Percentiles rank a stretch among this genome's conserved stretches.
phyloP scores from a whole-genome alignment of 1,284 basidiomycete genomes.

The Cerioporus squamosus region DNA sequence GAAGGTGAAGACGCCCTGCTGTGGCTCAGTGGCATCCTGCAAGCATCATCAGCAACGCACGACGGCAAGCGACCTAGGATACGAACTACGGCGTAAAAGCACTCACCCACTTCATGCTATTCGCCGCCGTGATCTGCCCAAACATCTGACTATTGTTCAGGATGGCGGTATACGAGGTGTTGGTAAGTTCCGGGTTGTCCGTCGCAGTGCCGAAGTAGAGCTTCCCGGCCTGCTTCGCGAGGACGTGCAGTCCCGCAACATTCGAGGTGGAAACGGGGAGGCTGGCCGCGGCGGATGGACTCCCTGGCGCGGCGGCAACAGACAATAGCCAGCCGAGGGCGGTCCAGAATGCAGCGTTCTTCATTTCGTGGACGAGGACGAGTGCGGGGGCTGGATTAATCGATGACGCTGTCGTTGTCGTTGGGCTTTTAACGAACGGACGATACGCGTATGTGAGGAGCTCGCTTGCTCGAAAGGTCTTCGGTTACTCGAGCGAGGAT shows the following conservation, averaged over 20 bases:
- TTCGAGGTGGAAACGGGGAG: slow-evolving; percentile 30
- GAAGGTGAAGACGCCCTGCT: slow-evolving; percentile 52
- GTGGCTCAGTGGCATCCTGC: slow-evolving; percentile 58
- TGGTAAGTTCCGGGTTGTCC: slow-evolving; percentile 56
- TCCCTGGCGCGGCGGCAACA: slow-evolving; percentile 8
- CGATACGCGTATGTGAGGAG: not conserved
- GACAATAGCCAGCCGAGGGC: slow-evolving; percentile 5
- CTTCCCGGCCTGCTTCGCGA: slow-evolving; percentile 54
- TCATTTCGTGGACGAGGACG: slow-evolving; percentile 1
- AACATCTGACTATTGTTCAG: slow-evolving; percentile 50
- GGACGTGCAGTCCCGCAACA: slow-evolving; percentile 38
- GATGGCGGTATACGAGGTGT: slow-evolving; percentile 46
- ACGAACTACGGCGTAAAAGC: too few species aligned
- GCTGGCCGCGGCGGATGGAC: slow-evolving; percentile 19
- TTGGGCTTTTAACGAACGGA: not conserved
- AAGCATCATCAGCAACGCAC: not conserved
- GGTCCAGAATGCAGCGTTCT: slow-evolving; percentile 9
- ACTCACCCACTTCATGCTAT: slow-evolving; percentile 62
- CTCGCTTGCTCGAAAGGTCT: not conserved
- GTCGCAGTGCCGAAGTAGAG: slow-evolving; percentile 66
- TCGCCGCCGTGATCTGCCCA: slow-evolving; percentile 55
- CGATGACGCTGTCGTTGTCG: not conserved
- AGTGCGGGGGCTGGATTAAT: not conserved
- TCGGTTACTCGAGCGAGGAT: not conserved
- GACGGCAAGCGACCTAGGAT: too few species aligned